These are phyloP conservation scores for Colletotrichum scovillei DNA, from an alignment of 2,329 filamentous ascomycete species.

Conservation along the genomic window DNA sequence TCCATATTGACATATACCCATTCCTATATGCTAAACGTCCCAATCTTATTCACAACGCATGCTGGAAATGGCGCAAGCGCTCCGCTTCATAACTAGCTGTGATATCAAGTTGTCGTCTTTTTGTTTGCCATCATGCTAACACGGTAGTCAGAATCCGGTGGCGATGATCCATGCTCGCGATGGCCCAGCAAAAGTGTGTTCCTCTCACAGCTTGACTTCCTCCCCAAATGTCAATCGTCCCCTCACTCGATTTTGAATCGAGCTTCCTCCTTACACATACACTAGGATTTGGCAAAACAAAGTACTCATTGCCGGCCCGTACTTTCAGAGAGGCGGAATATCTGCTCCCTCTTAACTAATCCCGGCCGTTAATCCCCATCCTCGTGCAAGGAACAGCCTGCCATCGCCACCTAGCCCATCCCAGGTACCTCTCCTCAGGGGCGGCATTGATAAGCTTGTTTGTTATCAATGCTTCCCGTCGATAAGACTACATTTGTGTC, in stretches of 20 bases:
- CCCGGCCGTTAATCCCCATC: neutral
- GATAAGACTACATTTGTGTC: neutral
- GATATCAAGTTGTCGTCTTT: neutral
- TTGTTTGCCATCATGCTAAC: neutral
- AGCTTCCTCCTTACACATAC: neutral
- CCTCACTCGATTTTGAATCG: neutral
- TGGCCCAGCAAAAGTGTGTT: no score
- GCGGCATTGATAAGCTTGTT: neutral
- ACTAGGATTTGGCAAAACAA: neutral
- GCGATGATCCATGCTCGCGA: no score
- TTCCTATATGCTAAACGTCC: neutral
- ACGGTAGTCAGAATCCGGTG: no score
- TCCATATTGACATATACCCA: no score
- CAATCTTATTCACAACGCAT: neutral
- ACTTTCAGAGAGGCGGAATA: neutral
- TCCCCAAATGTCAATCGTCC: neutral
- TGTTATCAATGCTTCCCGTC: neutral
- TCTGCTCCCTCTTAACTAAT: constrained; percentile 1
- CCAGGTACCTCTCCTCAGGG: neutral
- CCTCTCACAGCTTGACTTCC: no score
- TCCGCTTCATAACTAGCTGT: neutral
- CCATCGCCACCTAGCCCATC: neutral
- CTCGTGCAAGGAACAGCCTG: constrained; percentile 6
- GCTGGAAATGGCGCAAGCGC: neutral
- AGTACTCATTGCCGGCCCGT: neutral